Evolutionary conservation across 1,284 basidiomycete genomes (phyloP).

Genomic region (Rhizopogon parksii): DNA sequence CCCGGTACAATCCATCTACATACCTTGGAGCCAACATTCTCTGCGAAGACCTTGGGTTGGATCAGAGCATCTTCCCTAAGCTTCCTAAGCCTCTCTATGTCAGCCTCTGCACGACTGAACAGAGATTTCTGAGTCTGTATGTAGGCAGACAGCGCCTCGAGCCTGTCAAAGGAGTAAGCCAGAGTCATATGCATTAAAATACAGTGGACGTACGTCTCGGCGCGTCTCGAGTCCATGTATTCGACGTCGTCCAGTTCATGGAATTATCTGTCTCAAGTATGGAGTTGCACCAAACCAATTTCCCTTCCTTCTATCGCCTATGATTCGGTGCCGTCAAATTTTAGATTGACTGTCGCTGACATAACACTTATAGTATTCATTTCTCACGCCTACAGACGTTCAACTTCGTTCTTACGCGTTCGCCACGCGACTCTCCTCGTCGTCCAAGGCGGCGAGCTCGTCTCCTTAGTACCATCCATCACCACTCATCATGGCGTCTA

Average conservation of each 20-base stretch:
- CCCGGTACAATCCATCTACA: conserved; percentile 4
- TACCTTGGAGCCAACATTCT: conserved; percentile 31
- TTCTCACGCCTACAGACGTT: not conserved
- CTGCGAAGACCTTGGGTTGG: conserved; percentile 27
- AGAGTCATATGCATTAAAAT: conserved; percentile 2
- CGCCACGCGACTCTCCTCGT: conserved; percentile 12
- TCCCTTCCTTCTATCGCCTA: not conserved
- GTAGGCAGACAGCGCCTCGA: conserved; percentile 61
- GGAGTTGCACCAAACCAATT: not conserved
- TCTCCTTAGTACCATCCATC: conserved; percentile 8
- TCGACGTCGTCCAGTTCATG: conserved; percentile 29
- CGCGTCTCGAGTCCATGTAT: conserved; percentile 50
- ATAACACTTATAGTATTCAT: not conserved
- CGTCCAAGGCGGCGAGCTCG: conserved; percentile 21
- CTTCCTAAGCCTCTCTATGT: conserved; percentile 48
- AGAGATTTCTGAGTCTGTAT: conserved; percentile 52
- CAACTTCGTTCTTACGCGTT: not conserved
- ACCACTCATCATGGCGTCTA: conserved; percentile 22
- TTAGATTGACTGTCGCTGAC: not conserved
- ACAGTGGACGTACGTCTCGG: conserved; percentile 43
- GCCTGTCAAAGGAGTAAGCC: conserved; percentile 30
- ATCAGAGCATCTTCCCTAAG: conserved; percentile 34
- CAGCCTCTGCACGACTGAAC: conserved; percentile 50
- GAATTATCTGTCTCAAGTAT: conserved; percentile 11
- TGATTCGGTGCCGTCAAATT: not conserved